Base-by-base conservation (phyloP, 1,284 basidiomycete species). In the Entoloma clypeatum region DNA sequence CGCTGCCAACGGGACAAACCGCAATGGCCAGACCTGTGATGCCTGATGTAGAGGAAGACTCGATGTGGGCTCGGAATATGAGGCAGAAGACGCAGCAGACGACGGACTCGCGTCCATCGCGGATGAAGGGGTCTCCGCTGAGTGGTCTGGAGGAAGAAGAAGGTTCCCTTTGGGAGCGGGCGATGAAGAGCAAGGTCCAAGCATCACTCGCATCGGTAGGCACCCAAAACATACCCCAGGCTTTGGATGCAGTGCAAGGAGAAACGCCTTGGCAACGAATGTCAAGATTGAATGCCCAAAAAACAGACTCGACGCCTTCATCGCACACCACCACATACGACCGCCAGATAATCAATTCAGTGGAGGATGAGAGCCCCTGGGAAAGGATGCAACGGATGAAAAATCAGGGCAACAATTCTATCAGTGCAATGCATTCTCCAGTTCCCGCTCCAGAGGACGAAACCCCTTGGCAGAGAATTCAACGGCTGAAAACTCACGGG, bases 351-450 rank as follows among this genome's bases (percentile, higher is more conserved):
- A n/a, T n/a, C n/a, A n/a, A n/a, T n/a, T n/a, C n/a, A n/a, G n/a
- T n/a, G n/a, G 47, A 48, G 22, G 50, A 48, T 36, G 46, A 50
- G 16, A 29, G 30, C n/a, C 26, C 39, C 6, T 44, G 44, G 46
- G 39, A 43, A 13, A 36, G 35, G 27, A 26, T 48, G 8, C 21
- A 32, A n/a, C n/a, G n/a, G n/a, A n/a, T n/a, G n/a, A n/a, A n/a
- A n/a, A n/a, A n/a, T n/a, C n/a, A n/a, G n/a, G n/a, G n/a, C n/a
- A n/a, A n/a, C n/a, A n/a, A n/a, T n/a, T n/a, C n/a, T n/a, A n/a
- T n/a, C n/a, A n/a, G n/a, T n/a, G n/a, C n/a, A n/a, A n/a, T n/a
- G n/a, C n/a, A n/a, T n/a, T n/a, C n/a, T n/a, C n/a, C n/a, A n/a
- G n/a, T n/a, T n/a, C n/a, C n/a, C n/a, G n/a, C n/a, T n/a, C n/a